phyloP scores from a whole-genome alignment of 23 red algal species.

The Gracilaria caudata region DNA sequence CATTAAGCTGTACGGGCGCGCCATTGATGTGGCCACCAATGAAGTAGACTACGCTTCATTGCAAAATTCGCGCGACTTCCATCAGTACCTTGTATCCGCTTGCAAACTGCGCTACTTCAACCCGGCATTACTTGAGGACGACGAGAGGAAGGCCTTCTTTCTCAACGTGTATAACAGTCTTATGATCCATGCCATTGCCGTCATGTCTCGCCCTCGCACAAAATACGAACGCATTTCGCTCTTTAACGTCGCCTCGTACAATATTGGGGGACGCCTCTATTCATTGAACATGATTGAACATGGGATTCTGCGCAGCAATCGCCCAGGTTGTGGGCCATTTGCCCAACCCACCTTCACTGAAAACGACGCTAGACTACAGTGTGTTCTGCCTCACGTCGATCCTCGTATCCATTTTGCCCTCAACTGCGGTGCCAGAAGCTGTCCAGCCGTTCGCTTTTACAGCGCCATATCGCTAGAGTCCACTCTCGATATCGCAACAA shows the following conservation, averaged over 20 bases:
- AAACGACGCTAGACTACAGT: conserved; percentile 48
- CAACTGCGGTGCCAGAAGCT: conserved; percentile 89
- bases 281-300: conserved; percentile 89
- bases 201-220: conserved; percentile 46
- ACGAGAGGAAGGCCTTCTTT: conserved; percentile 83
- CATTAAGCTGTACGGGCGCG: conserved; percentile 41
- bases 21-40: conserved; percentile 28
- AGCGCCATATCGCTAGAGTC: conserved; percentile 62
- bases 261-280: conserved; percentile 85
- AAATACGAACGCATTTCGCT: conserved; percentile 71
- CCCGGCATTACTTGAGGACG: conserved; percentile 31
- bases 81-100: conserved; percentile 46
- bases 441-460: conserved; percentile 86
- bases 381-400: conserved; percentile 47
- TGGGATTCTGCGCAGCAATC: conserved; percentile 82
- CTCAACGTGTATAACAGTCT: conserved; percentile 92
- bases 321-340: conserved; percentile 73
- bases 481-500: conserved; percentile 62
- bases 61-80: conserved; percentile 18
- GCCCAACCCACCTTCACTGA: conserved; percentile 58
- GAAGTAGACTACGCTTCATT: conserved; percentile 43
- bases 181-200: conserved; percentile 76
- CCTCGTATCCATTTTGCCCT: conserved; percentile 90
- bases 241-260: conserved; percentile 74
- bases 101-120: conserved; percentile 75